Evolutionary conservation across 495 filamentous ascomycete genomes (phyloP).

Genomic region (Penicillium paxilli): DNA sequence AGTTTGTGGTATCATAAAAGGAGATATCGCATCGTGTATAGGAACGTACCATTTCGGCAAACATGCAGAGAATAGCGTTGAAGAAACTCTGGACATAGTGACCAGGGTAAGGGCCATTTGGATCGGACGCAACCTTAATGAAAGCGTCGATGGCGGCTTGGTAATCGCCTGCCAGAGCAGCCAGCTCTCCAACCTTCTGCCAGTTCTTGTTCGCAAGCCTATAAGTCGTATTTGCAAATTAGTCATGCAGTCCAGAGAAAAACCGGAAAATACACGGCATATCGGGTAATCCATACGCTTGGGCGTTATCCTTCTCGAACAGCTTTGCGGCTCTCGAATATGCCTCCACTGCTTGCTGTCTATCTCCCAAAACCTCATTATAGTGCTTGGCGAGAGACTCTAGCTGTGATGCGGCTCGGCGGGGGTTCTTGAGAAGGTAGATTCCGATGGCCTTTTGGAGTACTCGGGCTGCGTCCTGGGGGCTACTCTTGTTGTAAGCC

Average conservation of each 20-base stretch:
- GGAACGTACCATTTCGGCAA: not conserved
- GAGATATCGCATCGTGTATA: not conserved
- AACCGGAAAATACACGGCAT: not conserved
- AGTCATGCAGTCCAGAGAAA: not conserved
- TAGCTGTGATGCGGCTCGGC: constrained; percentile 83
- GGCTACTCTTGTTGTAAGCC: constrained; percentile 77
- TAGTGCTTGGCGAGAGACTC: constrained; percentile 83
- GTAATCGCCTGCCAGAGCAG: constrained; percentile 78
- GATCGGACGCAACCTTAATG: not conserved
- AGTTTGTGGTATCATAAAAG: not conserved
- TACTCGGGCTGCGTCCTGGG: constrained; percentile 74
- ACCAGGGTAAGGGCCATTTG: not conserved
- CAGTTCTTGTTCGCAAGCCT: constrained; percentile 87
- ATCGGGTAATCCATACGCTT: constrained; percentile 58
- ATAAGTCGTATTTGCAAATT: not conserved
- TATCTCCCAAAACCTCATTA: constrained; percentile 67
- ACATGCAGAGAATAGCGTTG: not conserved
- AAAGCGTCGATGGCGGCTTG: constrained; percentile 68
- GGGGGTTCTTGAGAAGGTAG: constrained; percentile 79
- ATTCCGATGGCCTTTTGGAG: constrained; percentile 73
- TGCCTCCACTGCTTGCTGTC: constrained; percentile 70
- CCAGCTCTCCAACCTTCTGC: constrained; percentile 84
- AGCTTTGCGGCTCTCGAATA: constrained; percentile 82
- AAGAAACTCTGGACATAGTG: not conserved
- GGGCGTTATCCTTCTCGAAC: constrained; percentile 85